A percentile compares a stretch with the other conserved stretches of the same genome.
Conservation (phyloP, 192 early-diverging fungal genomes). For the Entomortierella beljakovae region DNA sequence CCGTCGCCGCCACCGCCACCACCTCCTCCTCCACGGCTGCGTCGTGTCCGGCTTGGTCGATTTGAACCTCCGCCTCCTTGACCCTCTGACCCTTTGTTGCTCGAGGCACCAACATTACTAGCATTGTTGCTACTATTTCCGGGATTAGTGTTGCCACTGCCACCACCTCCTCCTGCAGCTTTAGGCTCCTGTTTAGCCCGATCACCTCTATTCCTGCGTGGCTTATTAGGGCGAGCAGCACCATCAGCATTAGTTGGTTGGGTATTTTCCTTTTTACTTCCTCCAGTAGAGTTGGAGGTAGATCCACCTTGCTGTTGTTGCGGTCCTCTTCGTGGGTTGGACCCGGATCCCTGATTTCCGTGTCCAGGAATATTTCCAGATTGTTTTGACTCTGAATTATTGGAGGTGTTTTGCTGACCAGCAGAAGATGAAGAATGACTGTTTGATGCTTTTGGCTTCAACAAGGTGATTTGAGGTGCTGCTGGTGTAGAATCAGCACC, state of each 20-base stretch:
- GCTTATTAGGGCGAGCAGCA: conserved; percentile 7
- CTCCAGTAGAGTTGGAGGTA: background rate
- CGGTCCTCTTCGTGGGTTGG: conserved; percentile 24
- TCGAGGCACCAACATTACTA: background rate
- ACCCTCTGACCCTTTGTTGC: conserved; percentile 15
- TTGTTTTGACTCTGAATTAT: background rate
- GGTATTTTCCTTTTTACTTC: conserved; percentile 2
- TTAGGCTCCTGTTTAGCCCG: conserved; percentile 16
- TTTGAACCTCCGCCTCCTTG: conserved; percentile 15
- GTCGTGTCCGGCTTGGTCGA: conserved; percentile 26
- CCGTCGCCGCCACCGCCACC: conserved; percentile 9
- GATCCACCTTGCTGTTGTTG: conserved; percentile 7
- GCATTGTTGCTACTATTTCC: background rate
- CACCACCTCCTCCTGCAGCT: background rate
- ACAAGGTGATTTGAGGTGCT: conserved; percentile 31
- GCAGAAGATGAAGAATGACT: background rate
- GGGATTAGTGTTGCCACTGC: background rate
- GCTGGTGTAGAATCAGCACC: background rate
- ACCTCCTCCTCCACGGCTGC: conserved; percentile 24
- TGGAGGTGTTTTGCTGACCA: background rate
- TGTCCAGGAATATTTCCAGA: background rate
- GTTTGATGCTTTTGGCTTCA: conserved; percentile 24
- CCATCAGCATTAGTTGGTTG: conserved; percentile 16
- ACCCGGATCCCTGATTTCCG: background rate
- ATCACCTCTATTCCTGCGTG: conserved; percentile 28